Base-by-base conservation (phyloP, 805 yeast species). In the Scheffersomyces stipitis region DNA sequence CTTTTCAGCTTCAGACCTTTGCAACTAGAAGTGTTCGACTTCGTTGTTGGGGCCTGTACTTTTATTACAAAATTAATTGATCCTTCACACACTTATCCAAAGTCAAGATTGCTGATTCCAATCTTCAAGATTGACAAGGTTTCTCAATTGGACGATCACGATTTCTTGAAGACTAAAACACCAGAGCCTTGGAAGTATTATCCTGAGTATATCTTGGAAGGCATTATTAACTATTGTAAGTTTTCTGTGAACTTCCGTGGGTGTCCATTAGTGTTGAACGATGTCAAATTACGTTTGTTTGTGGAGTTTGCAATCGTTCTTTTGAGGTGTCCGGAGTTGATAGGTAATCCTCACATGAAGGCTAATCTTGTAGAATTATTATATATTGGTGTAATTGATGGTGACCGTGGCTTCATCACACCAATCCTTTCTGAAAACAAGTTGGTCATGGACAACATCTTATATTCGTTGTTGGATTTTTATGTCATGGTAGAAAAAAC, bases 401-500 rank as follows among this genome's bases (percentile, higher is more conserved):
- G 80, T 20, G 64, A 71, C 18, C 81, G 86, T 2, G 99, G 98
- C 0, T 83, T 83, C 42, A 78, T 89, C 76, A 69, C 81, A 43
- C 71, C 72, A 4, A 70, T 83, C 5, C 80, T 88, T 59, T 80
- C 75, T 49, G 66, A 78, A 8, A 81, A 88, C 50, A 73, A 75
- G 36, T 51, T 83, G 15, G 83, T 88, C 2, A 63, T 67, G 20
- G 69, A 80, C 26, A 80, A 89, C 56, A 57, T 93, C 44, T 67
- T 93, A 39, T 89, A 86, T 52, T 85, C 96, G 1, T 71, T 93
- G 38, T 73, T 93, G 62, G 95, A 88, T 51, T 85, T 89, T 44
- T 93, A 91, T 59, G 96, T 93, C 24, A 87, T 86, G 73, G 90
- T 91, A 34, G 99, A 93, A 59, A 89, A 86, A 53, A 93, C 99